Evolutionary conservation across 2,329 filamentous ascomycete genomes (phyloP).

Genomic region (Mariannaea elegans): DNA sequence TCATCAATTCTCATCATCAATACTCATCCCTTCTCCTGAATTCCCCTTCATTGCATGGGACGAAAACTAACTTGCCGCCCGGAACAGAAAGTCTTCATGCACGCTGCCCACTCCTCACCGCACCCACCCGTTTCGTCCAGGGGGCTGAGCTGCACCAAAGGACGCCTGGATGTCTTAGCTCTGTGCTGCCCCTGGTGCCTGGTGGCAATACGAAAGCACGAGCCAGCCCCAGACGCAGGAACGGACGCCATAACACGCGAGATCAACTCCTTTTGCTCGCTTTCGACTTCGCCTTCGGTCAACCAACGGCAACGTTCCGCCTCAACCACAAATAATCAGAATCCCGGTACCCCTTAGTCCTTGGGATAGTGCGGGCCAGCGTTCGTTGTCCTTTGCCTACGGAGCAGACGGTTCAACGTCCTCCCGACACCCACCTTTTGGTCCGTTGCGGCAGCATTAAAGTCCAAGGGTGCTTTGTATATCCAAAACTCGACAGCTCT

Average conservation of each 20-base stretch:
- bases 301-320: slow-evolving; percentile 9
- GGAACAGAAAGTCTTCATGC: slow-evolving; percentile 10
- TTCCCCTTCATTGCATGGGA: slow-evolving; percentile 1
- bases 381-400: not conserved
- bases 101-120: not conserved
- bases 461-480: not conserved
- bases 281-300: slow-evolving; percentile 3
- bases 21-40: slow-evolving; percentile 9
- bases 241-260: slow-evolving; percentile 27
- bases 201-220: slow-evolving; percentile 39
- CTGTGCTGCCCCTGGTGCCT: slow-evolving; percentile 32
- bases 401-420: not conserved
- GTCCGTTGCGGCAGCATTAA: not conserved
- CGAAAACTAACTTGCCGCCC: slow-evolving; percentile 7
- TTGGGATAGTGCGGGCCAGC: slow-evolving; percentile 2
- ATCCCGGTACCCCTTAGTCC: not conserved
- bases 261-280: slow-evolving; percentile 6
- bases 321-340: not conserved
- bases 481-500: slow-evolving; percentile 4
- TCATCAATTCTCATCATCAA: not conserved
- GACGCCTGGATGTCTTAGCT: slow-evolving; percentile 16
- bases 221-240: slow-evolving; percentile 39
- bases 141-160: slow-evolving; percentile 23
- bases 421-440: slow-evolving; percentile 1
- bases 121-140: slow-evolving; percentile 22